phyloP scores from a whole-genome alignment of 805 yeast genomes.

The Lipomyces chichibuensis region DNA sequence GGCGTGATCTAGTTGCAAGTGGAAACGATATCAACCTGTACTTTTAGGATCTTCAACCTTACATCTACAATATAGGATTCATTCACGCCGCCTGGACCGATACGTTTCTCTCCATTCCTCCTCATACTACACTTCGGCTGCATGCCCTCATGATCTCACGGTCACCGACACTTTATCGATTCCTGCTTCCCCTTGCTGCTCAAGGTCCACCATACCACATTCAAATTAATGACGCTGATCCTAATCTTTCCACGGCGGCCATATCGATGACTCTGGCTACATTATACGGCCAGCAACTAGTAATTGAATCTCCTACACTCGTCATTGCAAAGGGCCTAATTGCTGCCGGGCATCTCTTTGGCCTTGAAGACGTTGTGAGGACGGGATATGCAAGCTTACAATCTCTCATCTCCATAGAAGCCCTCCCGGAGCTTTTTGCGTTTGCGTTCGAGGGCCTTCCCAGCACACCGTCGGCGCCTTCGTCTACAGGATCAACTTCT shows the following conservation, averaged over 20 bases:
- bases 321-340: slow-evolving; percentile 40
- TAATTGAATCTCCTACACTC: slow-evolving; percentile 36
- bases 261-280: slow-evolving; percentile 43
- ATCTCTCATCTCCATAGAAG: slow-evolving; percentile 29
- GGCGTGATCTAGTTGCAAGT: background rate
- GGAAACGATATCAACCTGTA: background rate
- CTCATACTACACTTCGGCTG: slow-evolving; percentile 40
- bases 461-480: background rate
- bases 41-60: slow-evolving; percentile 25
- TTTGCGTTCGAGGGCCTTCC: slow-evolving; percentile 36
- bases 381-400: slow-evolving; percentile 37
- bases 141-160: slow-evolving; percentile 44
- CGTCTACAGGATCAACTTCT: slow-evolving; percentile 11
- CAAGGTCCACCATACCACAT: slow-evolving; percentile 42
- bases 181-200: slow-evolving; percentile 30
- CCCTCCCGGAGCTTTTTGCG: slow-evolving; percentile 35
- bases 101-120: slow-evolving; percentile 39
- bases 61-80: slow-evolving; percentile 43
- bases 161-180: slow-evolving; percentile 42
- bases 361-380: slow-evolving; percentile 39
- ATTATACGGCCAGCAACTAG: slow-evolving; percentile 40
- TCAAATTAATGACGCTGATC: slow-evolving; percentile 36
- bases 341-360: slow-evolving; percentile 41
- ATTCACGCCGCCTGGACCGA: slow-evolving; percentile 46
- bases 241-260: slow-evolving; percentile 38